A percentile compares a stretch with the other conserved stretches of the same genome.
Conservation (phyloP, 1,139 yeast species). For the Arxiozyma slooffiae region DNA sequence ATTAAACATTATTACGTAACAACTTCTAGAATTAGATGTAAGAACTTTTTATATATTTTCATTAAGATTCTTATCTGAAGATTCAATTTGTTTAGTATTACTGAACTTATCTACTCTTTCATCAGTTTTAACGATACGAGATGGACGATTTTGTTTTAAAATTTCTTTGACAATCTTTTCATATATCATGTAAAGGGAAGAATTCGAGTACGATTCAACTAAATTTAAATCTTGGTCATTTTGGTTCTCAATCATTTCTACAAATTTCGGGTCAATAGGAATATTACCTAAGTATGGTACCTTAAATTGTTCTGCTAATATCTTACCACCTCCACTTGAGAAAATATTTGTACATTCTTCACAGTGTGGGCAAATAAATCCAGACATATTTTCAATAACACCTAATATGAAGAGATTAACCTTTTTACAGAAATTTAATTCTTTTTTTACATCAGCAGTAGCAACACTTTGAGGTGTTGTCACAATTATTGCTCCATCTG, state of each 20-base stretch:
- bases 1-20: no score
- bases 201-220: conserved; percentile 34
- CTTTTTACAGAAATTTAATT: conserved; percentile 82
- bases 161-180: conserved; percentile 40
- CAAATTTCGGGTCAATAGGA: conserved; percentile 90
- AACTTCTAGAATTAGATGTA: background rate
- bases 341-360: conserved; percentile 86
- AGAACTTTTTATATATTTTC: background rate
- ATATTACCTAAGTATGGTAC: conserved; percentile 73
- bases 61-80: background rate
- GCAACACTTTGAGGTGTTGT: conserved; percentile 96
- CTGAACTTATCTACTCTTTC: background rate
- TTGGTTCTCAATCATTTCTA: conserved; percentile 61
- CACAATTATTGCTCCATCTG: conserved; percentile 89
- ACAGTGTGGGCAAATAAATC: conserved; percentile 91
- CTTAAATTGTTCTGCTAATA: conserved; percentile 49
- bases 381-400: conserved; percentile 92
- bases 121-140: conserved; percentile 4
- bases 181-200: conserved; percentile 42
- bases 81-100: background rate
- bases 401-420: conserved; percentile 77
- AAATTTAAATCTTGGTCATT: conserved; percentile 18
- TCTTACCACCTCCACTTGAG: conserved; percentile 86
- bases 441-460: conserved; percentile 86
- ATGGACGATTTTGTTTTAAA: conserved; percentile 18